Evolutionary conservation across 495 filamentous ascomycete species (phyloP).

Genomic region (Aspergillus saccharolyticus): DNA sequence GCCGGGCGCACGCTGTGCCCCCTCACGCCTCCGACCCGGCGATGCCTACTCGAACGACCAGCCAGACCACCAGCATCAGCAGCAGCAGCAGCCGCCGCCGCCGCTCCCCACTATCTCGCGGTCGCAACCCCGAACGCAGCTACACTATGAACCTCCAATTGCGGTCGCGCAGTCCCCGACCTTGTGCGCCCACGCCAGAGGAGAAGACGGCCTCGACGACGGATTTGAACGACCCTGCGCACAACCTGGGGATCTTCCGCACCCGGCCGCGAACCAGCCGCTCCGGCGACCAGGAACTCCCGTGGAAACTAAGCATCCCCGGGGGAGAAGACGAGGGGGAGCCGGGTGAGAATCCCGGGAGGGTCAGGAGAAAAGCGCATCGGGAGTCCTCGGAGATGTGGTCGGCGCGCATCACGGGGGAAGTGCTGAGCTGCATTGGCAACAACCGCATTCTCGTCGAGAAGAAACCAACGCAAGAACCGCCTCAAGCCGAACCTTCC

Average conservation of each 20-base stretch:
- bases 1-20: conserved; percentile 5
- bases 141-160: conserved; percentile 25
- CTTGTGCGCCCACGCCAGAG: conserved; percentile 15
- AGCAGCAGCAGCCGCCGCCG: no score
- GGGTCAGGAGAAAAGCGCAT: not conserved
- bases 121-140: conserved; percentile 15
- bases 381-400: not conserved
- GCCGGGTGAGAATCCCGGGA: not conserved
- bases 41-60: not conserved
- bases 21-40: conserved; percentile 3
- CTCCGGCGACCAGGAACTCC: conserved; percentile 28
- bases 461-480: no score
- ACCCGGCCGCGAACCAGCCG: conserved; percentile 21
- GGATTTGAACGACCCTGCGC: conserved; percentile 25
- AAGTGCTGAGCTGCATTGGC: not conserved
- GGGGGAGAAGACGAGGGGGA: conserved; percentile 19
- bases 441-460: not conserved
- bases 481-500: not conserved
- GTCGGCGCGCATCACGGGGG: not conserved
- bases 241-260: conserved; percentile 23
- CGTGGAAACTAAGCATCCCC: conserved; percentile 28
- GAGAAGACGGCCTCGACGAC: conserved; percentile 16
- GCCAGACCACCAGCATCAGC: not conserved
- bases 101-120: conserved; percentile 18
- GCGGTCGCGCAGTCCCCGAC: conserved; percentile 25